A percentile compares a stretch with the other conserved stretches of the same genome.
Conservation (phyloP, 176 grass and related monocot species). For the Musa beccarii region DNA sequence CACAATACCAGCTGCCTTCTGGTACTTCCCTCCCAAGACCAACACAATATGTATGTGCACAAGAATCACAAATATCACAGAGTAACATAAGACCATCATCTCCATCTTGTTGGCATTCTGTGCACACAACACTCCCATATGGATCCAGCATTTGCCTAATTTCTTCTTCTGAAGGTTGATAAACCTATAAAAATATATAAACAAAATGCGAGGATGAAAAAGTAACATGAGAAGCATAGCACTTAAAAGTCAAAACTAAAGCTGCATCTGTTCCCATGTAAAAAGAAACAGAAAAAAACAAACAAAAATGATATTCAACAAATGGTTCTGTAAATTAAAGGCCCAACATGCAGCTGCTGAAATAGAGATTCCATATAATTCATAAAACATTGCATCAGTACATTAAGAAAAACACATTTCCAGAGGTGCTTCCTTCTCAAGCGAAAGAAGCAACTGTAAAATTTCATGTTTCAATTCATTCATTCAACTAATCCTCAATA, state of each 20-base stretch:
- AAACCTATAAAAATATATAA: constrained; percentile 41
- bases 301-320: not conserved
- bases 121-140: constrained; percentile 83
- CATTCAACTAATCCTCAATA: no score
- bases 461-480: no score
- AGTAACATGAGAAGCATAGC: not conserved
- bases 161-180: constrained; percentile 90
- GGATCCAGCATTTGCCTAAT: constrained; percentile 85
- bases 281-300: not conserved
- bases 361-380: no score
- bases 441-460: no score
- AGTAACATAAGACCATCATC: constrained; percentile 91
- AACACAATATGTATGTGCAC: constrained; percentile 91
- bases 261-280: not conserved
- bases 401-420: no score
- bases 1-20: constrained; percentile 97
- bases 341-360: no score
- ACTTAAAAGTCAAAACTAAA: not conserved
- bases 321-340: no score
- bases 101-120: constrained; percentile 88
- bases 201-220: not conserved
- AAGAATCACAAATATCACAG: constrained; percentile 96
- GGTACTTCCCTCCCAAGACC: constrained; percentile 79
- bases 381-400: no score
- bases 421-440: no score